phyloP scores from a whole-genome alignment of 768 basidiomycete species.

The Trametes punicea region DNA sequence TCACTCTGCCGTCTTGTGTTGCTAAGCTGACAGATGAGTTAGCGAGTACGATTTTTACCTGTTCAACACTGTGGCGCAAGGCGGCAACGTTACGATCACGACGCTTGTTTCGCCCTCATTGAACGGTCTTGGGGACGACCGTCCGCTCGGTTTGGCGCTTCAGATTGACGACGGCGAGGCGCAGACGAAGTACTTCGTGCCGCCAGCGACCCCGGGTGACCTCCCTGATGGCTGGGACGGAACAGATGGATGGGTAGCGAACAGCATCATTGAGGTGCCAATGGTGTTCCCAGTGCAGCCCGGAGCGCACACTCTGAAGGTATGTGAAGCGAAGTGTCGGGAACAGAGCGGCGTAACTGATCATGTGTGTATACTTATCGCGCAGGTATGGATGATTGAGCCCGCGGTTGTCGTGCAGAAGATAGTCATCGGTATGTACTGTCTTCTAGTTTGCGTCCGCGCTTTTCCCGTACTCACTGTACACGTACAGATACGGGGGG shows the following conservation, averaged over 20 bases:
- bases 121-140: constrained; percentile 47
- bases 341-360: background rate
- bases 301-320: constrained; percentile 60
- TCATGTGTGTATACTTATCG: background rate
- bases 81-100: constrained; percentile 46
- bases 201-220: constrained; percentile 41
- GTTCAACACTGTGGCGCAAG: constrained; percentile 45
- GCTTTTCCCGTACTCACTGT: background rate
- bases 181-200: constrained; percentile 46
- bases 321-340: constrained; percentile 23
- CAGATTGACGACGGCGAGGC: constrained; percentile 45
- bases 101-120: constrained; percentile 50
- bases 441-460: background rate
- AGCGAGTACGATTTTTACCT: constrained; percentile 66
- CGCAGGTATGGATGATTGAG: constrained; percentile 52
- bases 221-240: constrained; percentile 47
- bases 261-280: constrained; percentile 42
- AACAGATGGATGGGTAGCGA: constrained; percentile 50
- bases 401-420: constrained; percentile 60
- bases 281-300: constrained; percentile 41
- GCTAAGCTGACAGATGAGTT: constrained; percentile 26
- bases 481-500: constrained; percentile 49
- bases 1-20: background rate
- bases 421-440: constrained; percentile 49
- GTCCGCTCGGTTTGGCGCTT: constrained; percentile 50